These are phyloP conservation scores for Aspergillus pseudoviridinutans DNA, from an alignment of 2,329 filamentous ascomycete species.

Conservation along the genomic window DNA sequence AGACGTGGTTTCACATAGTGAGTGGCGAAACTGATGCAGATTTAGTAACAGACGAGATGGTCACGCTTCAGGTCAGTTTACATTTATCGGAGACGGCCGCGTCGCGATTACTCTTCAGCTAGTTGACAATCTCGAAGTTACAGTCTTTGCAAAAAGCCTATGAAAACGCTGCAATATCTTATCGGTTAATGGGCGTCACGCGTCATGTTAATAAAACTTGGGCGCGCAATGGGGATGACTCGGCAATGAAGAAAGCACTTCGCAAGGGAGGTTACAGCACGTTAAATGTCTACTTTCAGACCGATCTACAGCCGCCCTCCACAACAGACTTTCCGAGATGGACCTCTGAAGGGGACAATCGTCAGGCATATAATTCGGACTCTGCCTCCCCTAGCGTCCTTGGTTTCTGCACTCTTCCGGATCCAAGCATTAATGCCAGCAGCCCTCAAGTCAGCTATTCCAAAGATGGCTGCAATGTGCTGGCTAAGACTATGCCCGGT, in stretches of 20 bases:
- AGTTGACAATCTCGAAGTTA: conserved; percentile 19
- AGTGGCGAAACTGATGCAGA: conserved; percentile 26
- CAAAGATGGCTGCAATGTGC: conserved; percentile 55
- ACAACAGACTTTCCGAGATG: conserved; percentile 16
- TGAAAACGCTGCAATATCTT: conserved; percentile 44
- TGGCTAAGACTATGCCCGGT: conserved; percentile 55
- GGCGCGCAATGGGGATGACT: conserved; percentile 48
- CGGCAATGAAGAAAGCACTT: conserved; percentile 51
- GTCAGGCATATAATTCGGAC: conserved; percentile 7
- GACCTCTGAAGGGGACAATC: conserved; percentile 23
- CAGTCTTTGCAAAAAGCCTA: conserved; percentile 46
- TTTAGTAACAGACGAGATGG: conserved; percentile 31
- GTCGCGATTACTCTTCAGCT: background rate
- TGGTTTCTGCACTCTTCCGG: conserved; percentile 52
- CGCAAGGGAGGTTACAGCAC: conserved; percentile 52
- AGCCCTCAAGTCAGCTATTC: conserved; percentile 41
- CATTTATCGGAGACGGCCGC: background rate
- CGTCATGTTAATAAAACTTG: conserved; percentile 53
- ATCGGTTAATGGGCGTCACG: conserved; percentile 47
- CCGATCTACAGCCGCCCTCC: conserved; percentile 41
- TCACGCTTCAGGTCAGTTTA: conserved; percentile 31
- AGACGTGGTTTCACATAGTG: conserved; percentile 44
- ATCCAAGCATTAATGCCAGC: conserved; percentile 36
- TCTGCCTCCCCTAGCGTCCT: conserved; percentile 38
- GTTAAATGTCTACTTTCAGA: conserved; percentile 60